Evolutionary conservation across 176 grass and related monocot species (phyloP).

Genomic region (Aegilops umbellulata): DNA sequence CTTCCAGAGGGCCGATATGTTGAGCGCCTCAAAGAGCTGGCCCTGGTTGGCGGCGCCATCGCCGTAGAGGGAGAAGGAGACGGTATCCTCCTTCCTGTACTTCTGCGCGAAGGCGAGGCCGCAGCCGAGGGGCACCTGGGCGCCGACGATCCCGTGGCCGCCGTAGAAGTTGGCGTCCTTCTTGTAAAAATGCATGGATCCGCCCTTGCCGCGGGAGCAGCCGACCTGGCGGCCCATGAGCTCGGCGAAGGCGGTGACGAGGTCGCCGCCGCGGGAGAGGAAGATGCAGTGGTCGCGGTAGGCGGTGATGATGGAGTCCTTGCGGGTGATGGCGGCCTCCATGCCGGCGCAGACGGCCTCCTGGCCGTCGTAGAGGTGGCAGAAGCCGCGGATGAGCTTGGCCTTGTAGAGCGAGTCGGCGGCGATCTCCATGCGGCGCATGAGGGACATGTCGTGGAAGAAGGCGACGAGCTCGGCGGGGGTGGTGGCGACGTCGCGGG

Average conservation of each 20-base stretch:
- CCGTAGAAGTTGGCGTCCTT: slow-evolving; percentile 88
- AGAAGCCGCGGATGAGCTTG: slow-evolving; percentile 98
- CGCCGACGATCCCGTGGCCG: slow-evolving; percentile 91
- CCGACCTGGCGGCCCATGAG: slow-evolving; percentile 83
- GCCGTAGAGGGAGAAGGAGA: slow-evolving; percentile 79
- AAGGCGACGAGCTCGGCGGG: slow-evolving; percentile 75
- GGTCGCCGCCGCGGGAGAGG: slow-evolving; percentile 71
- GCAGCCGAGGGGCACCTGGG: slow-evolving; percentile 86
- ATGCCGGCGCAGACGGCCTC: slow-evolving; percentile 91
- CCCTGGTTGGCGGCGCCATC: slow-evolving; percentile 97
- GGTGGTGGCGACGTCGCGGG: slow-evolving; percentile 72
- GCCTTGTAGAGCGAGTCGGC: slow-evolving; percentile 99
- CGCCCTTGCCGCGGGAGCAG: slow-evolving; percentile 87
- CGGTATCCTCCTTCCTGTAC: slow-evolving; percentile 81
- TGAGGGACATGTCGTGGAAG: slow-evolving; percentile 83
- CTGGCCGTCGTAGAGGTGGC: slow-evolving; percentile 97
- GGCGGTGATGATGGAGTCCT: slow-evolving; percentile 86
- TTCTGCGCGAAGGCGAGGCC: slow-evolving; percentile 91
- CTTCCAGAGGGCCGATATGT: slow-evolving; percentile 95
- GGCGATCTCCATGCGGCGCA: slow-evolving; percentile 98
- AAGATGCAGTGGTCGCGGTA: slow-evolving; percentile 95
- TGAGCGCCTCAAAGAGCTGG: slow-evolving; percentile 98
- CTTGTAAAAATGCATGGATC: slow-evolving; percentile 99
- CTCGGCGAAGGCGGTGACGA: slow-evolving; percentile 76
- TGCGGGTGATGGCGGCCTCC: slow-evolving; percentile 89